A percentile compares a stretch with the other conserved stretches of the same genome.
Conservation (phyloP, 2,329 filamentous ascomycete species). For the Ophiostoma ulmi region DNA sequence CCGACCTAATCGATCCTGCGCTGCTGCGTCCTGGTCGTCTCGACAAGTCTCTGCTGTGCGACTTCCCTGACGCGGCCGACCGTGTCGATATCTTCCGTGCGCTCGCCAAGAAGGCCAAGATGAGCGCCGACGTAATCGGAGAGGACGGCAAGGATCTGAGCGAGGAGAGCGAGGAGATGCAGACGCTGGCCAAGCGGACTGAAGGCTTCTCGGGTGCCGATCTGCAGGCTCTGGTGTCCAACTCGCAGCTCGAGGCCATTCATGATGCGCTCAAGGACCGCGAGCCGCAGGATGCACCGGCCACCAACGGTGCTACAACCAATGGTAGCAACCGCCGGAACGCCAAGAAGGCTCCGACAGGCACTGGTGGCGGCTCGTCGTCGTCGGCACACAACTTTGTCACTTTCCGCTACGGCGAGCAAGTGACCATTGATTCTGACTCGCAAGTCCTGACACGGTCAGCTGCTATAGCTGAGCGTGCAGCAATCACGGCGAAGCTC, state of each 20-base stretch:
- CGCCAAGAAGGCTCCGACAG: constrained; percentile 8
- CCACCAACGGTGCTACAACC: constrained; percentile 30
- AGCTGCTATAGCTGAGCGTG: constrained; percentile 64
- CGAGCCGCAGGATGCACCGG: constrained; percentile 31
- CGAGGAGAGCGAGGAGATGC: constrained; percentile 39
- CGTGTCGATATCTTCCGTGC: constrained; percentile 82
- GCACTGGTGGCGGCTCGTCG: constrained; percentile 17
- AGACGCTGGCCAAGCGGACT: constrained; percentile 72
- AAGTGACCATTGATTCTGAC: constrained; percentile 36
- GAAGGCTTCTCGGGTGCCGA: constrained; percentile 93
- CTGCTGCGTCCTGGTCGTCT: constrained; percentile 84
- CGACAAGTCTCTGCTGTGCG: constrained; percentile 89
- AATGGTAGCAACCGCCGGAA: constrained; percentile 27
- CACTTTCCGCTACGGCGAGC: constrained; percentile 76
- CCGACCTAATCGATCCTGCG: constrained; percentile 92
- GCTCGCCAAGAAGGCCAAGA: constrained; percentile 72
- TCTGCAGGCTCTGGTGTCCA: constrained; percentile 89
- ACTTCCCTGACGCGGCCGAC: constrained; percentile 75
- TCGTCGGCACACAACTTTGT: constrained; percentile 55
- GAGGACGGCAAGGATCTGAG: constrained; percentile 42
- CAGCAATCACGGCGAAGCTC: constrained; percentile 74
- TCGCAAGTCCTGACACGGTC: constrained; percentile 43
- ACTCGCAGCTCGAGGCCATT: constrained; percentile 93
- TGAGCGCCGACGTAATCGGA: constrained; percentile 59
- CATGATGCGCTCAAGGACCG: constrained; percentile 78